Base-by-base conservation (phyloP, 768 basidiomycete species). In the Lactarius tabidus region DNA sequence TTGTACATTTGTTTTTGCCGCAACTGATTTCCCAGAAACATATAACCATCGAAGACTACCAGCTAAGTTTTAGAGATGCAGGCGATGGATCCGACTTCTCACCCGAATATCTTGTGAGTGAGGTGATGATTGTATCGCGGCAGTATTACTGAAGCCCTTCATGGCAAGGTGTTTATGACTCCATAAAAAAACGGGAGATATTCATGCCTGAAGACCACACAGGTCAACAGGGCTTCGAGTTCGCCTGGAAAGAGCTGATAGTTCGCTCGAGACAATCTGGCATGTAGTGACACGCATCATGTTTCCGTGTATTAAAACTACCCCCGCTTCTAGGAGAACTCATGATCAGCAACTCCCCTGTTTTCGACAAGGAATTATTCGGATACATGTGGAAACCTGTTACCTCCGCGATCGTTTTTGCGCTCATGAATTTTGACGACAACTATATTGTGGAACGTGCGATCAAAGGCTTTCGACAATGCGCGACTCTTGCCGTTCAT, bases 121-220 rank as follows among this genome's bases (percentile, higher is more conserved):
- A 15, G 20, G 15, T 8, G 28, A 6, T 41, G 48, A 20, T 12
- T 41, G 12, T 12, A 26, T 7, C 43, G n/a, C 54, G 29, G 17
- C n/a, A 18, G 14, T 14, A 48, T 29, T 7, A 28, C 67, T 71
- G 10, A 67, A 15, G 33, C 39, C 41, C 3, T 1, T 36, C 31
- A 6, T 72, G 96, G 95, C 85, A 88, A 79, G 82, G 82, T 52
- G 93, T 98, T 59, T 98, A 93, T 69, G 95, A 98, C 70, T 94
- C 92, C 1, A 97, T 99, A 71, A 86, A 91, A 59, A 95, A 91
- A 76, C 81, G 87, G 51, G 97, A 99, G 77, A 98, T 99, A 61
- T 83, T 98, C 57, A 90, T 99, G 87, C 96, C 97, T 0, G 95
- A 98, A 75, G 97, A 99, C 71, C 97, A 99, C 72, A 91, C 88